These are phyloP conservation scores for Carex kokanica DNA, from an alignment of 176 grass and related monocot genomes.

Conservation along the genomic window DNA sequence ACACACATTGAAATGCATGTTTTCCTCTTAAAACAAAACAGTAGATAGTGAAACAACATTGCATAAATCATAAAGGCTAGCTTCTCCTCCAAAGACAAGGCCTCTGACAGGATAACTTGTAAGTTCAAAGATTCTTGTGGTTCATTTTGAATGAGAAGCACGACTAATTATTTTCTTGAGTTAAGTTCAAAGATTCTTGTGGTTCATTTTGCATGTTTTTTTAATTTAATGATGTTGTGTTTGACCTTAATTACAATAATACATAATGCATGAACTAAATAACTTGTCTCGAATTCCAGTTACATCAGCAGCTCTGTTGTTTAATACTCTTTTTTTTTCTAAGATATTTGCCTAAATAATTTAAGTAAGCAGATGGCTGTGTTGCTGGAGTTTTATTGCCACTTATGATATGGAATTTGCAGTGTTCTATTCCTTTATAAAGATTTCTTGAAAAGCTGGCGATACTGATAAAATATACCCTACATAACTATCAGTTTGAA, in stretches of 20 bases:
- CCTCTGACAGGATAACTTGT: no score
- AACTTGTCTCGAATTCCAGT: not conserved
- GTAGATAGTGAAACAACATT: no score
- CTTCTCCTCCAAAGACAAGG: no score
- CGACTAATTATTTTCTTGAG: not conserved
- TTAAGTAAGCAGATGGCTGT: not conserved
- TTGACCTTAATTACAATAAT: not conserved
- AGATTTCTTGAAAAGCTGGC: not conserved
- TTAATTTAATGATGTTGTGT: not conserved
- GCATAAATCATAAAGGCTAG: no score
- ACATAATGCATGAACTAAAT: not conserved
- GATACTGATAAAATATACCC: not conserved
- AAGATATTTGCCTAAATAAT: not conserved
- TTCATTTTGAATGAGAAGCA: not conserved
- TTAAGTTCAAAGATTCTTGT: not conserved
- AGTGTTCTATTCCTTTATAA: not conserved
- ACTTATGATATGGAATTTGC: not conserved
- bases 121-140: not conserved
- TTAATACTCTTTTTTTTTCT: not conserved
- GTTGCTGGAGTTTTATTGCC: not conserved
- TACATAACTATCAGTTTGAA: not conserved
- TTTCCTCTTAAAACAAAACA: no score
- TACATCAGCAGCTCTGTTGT: not conserved
- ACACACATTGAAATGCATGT: no score
- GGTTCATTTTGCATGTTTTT: not conserved